These are phyloP conservation scores for Xylaria flabelliformis DNA, from an alignment of 495 filamentous ascomycete species.

Conservation along the genomic window DNA sequence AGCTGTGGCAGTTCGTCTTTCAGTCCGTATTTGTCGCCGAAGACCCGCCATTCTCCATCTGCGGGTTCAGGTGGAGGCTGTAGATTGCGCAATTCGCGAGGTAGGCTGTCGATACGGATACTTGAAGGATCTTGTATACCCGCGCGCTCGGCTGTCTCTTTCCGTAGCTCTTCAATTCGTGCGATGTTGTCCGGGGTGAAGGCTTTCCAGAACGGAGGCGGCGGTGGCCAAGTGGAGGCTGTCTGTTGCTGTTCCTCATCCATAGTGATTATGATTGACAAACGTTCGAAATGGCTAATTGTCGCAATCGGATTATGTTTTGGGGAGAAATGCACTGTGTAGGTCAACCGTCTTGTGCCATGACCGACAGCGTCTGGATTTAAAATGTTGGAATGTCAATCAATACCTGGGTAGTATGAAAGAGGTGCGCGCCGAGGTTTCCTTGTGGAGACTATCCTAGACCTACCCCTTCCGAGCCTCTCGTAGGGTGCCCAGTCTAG, in stretches of 20 bases:
- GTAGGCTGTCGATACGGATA: slow-evolving; percentile 61
- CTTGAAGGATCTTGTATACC: slow-evolving; percentile 35
- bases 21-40: slow-evolving; percentile 71
- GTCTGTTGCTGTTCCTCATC: slow-evolving; percentile 46
- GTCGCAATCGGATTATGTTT: too few species aligned
- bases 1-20: slow-evolving; percentile 70
- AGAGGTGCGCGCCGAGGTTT: background rate
- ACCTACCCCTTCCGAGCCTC: background rate
- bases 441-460: background rate
- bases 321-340: background rate
- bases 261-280: slow-evolving; percentile 36
- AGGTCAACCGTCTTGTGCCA: slow-evolving; percentile 8
- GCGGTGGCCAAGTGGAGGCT: slow-evolving; percentile 69
- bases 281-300: background rate
- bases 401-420: too few species aligned
- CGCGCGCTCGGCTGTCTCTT: slow-evolving; percentile 42
- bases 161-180: slow-evolving; percentile 62
- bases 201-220: slow-evolving; percentile 87
- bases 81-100: slow-evolving; percentile 76
- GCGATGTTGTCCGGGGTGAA: slow-evolving; percentile 82
- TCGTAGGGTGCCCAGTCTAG: too few species aligned
- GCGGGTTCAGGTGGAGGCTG: slow-evolving; percentile 79
- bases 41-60: slow-evolving; percentile 74
- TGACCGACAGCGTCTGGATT: background rate
- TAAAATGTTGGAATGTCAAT: background rate